Evolutionary conservation across 2,329 filamentous ascomycete genomes (phyloP).

Genomic region (Exophiala dermatitidis): DNA sequence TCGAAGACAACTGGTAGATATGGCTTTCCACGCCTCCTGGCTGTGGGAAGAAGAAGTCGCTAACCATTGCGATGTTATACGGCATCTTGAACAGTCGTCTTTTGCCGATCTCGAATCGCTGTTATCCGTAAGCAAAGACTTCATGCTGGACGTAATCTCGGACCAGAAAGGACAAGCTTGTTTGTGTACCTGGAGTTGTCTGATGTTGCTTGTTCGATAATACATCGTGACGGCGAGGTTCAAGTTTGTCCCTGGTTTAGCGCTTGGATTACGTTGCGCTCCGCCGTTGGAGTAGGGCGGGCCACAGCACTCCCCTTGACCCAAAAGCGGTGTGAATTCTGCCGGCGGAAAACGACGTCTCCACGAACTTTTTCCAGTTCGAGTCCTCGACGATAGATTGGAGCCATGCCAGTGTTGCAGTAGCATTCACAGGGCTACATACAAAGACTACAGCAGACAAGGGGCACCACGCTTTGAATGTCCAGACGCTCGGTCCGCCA

Average conservation of each 20-base stretch:
- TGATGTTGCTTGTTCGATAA: neutral
- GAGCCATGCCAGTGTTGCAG: too few species aligned
- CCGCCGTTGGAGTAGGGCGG: neutral
- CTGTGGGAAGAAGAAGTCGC: constrained; percentile 99
- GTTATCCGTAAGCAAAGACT: neutral
- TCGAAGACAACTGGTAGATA: constrained; percentile 95
- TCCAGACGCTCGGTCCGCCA: neutral
- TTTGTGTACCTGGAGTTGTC: constrained; percentile 11
- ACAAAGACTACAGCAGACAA: too few species aligned
- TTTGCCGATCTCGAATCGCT: neutral
- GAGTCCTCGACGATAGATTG: too few species aligned
- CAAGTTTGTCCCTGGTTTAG: neutral
- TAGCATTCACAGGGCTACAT: too few species aligned
- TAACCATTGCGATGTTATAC: constrained; percentile 82
- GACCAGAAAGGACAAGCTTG: neutral
- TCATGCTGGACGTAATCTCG: neutral
- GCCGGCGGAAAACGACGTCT: constrained; percentile 23
- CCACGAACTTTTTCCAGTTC: neutral
- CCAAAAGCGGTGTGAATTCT: constrained; percentile 29
- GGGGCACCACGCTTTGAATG: neutral
- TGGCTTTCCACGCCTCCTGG: constrained; percentile 95
- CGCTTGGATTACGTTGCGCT: neutral
- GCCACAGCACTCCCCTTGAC: too few species aligned
- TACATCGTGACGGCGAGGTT: neutral
- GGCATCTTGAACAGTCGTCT: constrained; percentile 44